Evolutionary conservation across 78 protist species (phyloP).

Genomic region (Dictyostelium brefeldianum): DNA sequence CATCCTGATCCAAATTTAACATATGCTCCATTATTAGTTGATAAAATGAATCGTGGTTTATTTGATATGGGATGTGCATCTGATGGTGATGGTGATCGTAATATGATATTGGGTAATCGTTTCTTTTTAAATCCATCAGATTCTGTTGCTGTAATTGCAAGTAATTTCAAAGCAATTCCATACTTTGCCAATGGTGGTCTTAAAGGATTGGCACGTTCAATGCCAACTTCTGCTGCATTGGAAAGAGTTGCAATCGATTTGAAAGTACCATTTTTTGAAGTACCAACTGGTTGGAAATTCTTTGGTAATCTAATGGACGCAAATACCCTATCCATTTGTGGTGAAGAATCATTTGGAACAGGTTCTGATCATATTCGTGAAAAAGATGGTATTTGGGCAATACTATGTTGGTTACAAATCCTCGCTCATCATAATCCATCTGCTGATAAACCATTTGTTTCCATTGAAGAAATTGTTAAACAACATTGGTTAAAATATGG

Average conservation of each 20-base stretch:
- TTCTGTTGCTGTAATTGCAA: slow-evolving; percentile 97
- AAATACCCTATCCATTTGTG: slow-evolving; percentile 89
- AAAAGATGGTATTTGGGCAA: slow-evolving; percentile 99
- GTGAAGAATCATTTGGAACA: slow-evolving; percentile 99
- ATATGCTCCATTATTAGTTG: slow-evolving; percentile 96
- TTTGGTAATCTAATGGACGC: slow-evolving; percentile 98
- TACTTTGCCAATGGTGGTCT: slow-evolving; percentile 87
- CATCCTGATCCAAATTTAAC: slow-evolving; percentile 99
- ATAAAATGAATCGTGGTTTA: slow-evolving; percentile 82
- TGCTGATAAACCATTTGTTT: slow-evolving; percentile 50
- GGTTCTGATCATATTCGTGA: slow-evolving; percentile 97
- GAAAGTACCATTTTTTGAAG: slow-evolving; percentile 85
- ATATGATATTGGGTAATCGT: slow-evolving; percentile 95
- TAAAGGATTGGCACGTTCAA: slow-evolving; percentile 95
- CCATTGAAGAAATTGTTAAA: slow-evolving; percentile 85
- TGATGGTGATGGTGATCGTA: slow-evolving; percentile 99
- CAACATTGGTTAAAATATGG: slow-evolving; percentile 95
- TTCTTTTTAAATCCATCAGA: slow-evolving; percentile 98
- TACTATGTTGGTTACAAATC: slow-evolving; percentile 93
- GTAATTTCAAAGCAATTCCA: slow-evolving; percentile 89
- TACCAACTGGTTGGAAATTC: slow-evolving; percentile 99
- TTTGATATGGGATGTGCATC: slow-evolving; percentile 96
- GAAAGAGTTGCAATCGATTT: slow-evolving; percentile 85
- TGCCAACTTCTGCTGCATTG: slow-evolving; percentile 97
- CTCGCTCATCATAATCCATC: slow-evolving; percentile 72